Evolutionary conservation across 2,329 filamentous ascomycete genomes (phyloP), one percentile per base, ranked within the genome.

Genomic region (Chalaropsis ovoidea): DNA sequence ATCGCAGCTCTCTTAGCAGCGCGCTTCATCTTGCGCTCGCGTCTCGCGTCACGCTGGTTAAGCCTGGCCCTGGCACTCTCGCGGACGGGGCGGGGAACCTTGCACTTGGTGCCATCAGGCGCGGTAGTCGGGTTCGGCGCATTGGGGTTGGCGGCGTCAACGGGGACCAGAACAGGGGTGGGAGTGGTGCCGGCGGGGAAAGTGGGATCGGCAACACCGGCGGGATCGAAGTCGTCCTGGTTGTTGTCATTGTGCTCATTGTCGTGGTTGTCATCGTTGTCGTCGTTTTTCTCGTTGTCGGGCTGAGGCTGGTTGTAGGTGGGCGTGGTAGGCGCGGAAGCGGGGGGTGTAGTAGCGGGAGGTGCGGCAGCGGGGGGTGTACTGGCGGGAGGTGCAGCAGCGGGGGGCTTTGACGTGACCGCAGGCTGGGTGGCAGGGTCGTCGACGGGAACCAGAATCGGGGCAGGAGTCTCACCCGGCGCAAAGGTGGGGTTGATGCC

Each of bases 371-470:
- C 41, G 31, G 39, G 58, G 5, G 13, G 58, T 22, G 42, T 45
- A 45, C 7, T 17, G 42, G 42, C 42, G 11, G 19, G 49, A 11
- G 49, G 49, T 13, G 22, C 13, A 35, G 52, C 39, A 22, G 54
- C 6, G 13, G 27, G 6, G 24, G 24, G 27, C 13, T 35, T 58
- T 17, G 54, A 35, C 6, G 54, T 39, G 54, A 11, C 27, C 8
- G 54, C 24, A 19, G 27, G 54, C 27, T 58, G 54, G 27, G 24
- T 58, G 31, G 31, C 15, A 35, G 31, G 24, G n/a, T 58, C 27
- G 4, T 58, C 54, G n/a, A 62, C 64, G 7, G 64, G 58, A 10
- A 67, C 65, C 17, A 67, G 61, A 24, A 67, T 67, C 13, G 65
- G 65, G 15, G 11, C 31, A 8, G 65, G 65, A n/a, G 65, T 67